Evolutionary conservation across 805 yeast genomes (phyloP), one percentile per base, ranked within the genome.

Genomic region (Komagataella populi): DNA sequence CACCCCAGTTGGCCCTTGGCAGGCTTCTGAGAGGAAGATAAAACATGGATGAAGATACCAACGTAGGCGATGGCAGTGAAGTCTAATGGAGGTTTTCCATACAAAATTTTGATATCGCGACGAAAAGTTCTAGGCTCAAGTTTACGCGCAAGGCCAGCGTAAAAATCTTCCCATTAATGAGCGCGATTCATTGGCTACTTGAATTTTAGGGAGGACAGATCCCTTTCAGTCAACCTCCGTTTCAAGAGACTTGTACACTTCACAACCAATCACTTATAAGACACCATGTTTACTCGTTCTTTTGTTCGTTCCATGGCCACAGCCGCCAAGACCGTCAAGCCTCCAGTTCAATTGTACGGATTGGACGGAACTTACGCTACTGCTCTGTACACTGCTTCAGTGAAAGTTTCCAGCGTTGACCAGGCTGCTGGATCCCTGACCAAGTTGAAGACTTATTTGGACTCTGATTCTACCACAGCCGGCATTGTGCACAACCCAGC

Each of bases 291-390:
- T 63, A 73, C 83, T 60, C 84, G 84, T 73, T 73, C 76, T 62
- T 80, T 81, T 66, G 63, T 74, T 65, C 84, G 90, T 73, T 71
- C 83, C 53, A 68, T 84, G 74, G 91, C 95, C 63, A 70, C 90
- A 54, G 84, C 87, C 59, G 69, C 82, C 63, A 17, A 45, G 10
- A 36, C 30, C 39, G 78, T 78, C 63, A 83, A 81, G 70, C 89
- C 95, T 51, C 97, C 98, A 52, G 86, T 91, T 57, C 96, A 89
- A 78, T 78, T 91, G 67, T 91, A 79, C 64, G 98, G 98, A 57
- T 73, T 91, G 60, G 97, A 90, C 60, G 99, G 98, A 66, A 89
- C 98, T 57, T 91, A 91, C 70, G 99, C 98, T 60, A 78, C 88
- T 53, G 96, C 99, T 49, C 78, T 93, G 62, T 91, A 83, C 80